A percentile compares a stretch with the other conserved stretches of the same genome.
phyloP scores from a whole-genome alignment of 163 green algal species.

The Prototheca cutis region DNA sequence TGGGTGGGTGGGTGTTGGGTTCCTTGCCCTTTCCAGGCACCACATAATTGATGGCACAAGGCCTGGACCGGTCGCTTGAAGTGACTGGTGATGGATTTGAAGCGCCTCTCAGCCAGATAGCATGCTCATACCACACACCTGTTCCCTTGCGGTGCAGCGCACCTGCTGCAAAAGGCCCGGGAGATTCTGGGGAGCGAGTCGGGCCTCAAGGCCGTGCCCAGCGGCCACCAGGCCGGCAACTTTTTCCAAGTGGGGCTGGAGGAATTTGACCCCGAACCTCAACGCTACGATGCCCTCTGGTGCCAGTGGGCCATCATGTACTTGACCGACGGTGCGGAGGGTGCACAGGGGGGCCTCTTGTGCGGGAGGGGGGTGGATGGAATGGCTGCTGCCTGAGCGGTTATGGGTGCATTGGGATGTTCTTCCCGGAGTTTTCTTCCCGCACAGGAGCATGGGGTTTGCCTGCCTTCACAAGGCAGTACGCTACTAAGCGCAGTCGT shows the following conservation, averaged over 20 bases:
- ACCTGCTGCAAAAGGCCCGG: constrained; percentile 56
- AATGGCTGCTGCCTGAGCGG: too few relatives aligned
- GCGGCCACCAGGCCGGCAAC: constrained; percentile 22
- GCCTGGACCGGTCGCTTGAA: background rate
- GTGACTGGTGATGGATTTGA: background rate
- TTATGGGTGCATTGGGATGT: too few relatives aligned
- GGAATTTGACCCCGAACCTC: constrained; percentile 43
- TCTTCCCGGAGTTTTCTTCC: too few relatives aligned
- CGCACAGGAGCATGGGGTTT: too few relatives aligned
- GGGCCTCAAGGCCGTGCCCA: constrained; percentile 8
- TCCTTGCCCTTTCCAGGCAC: background rate
- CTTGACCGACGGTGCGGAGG: constrained; percentile 69
- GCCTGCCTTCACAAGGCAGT: too few relatives aligned
- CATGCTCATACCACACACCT: background rate
- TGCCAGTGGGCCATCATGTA: constrained; percentile 86
- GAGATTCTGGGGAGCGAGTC: background rate
- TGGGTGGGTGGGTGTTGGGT: background rate
- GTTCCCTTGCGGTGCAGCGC: constrained; percentile 19
- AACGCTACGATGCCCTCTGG: constrained; percentile 81
- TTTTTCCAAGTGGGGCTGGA: constrained; percentile 64
- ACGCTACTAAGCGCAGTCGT: too few relatives aligned
- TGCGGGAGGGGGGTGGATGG: too few relatives aligned
- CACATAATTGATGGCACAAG: too few relatives aligned
- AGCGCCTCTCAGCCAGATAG: background rate
- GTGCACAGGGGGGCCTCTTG: too few relatives aligned